Conservation (phyloP, 306 rosid species). For the Vicia faba region DNA sequence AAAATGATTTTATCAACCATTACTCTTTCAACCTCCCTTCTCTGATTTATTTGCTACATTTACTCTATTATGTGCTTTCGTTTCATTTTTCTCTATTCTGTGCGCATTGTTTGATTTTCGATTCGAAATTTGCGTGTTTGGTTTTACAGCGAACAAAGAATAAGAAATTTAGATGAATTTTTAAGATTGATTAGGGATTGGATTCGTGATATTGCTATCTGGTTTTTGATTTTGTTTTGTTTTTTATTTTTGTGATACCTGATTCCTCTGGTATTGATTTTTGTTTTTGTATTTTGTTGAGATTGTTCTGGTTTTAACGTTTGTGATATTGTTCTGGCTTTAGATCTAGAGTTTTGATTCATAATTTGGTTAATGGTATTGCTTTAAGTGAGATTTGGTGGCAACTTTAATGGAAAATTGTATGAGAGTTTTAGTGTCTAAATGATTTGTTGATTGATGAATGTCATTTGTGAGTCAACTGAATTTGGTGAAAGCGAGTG, state of each 20-base stretch:
- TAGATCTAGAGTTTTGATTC: conserved; percentile 34
- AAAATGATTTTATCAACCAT: too few species aligned
- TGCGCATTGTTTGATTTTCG: conserved; percentile 20
- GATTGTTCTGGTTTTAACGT: conserved; percentile 5
- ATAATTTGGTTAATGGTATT: not conserved
- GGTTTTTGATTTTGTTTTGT: not conserved
- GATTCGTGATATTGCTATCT: too few species aligned
- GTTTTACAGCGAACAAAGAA: not conserved
- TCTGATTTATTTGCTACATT: not conserved
- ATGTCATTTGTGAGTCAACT: not conserved
- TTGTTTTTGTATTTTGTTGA: conserved; percentile 10
- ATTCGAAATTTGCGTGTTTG: not conserved
- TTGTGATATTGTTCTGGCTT: conserved; percentile 2
- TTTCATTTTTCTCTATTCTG: conserved; percentile 1
- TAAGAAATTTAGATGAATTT: not conserved
- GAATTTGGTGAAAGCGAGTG: conserved; percentile 25
- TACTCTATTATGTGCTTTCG: conserved; percentile 27
- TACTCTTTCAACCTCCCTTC: too few species aligned
- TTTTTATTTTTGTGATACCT: not conserved
- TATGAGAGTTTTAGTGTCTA: not conserved
- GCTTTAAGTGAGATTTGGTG: not conserved
- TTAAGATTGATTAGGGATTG: conserved; percentile 3
- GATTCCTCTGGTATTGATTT: conserved; percentile 3
- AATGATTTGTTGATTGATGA: conserved; percentile 33
- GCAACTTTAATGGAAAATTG: not conserved